Evolutionary conservation across 192 early-diverging fungal genomes (phyloP).

Genomic region (Mortierella claussenii): DNA sequence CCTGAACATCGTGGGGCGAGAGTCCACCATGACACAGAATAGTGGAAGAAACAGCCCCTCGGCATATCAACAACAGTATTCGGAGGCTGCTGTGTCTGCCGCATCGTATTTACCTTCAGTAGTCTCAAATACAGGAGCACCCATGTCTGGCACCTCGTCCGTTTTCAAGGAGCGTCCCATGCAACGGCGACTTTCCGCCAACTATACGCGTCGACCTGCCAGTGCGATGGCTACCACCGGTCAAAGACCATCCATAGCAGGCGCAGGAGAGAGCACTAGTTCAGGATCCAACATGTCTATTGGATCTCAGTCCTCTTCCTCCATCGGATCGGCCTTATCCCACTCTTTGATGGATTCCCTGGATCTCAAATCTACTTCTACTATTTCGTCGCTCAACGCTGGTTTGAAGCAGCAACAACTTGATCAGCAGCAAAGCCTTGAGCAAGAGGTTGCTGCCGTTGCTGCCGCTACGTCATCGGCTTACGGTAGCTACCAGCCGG

Average conservation of each 20-base stretch:
- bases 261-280: not conserved
- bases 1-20: conserved; percentile 1
- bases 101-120: too few relatives aligned
- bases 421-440: not conserved
- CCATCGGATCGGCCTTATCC: conserved; percentile 25
- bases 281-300: conserved; percentile 3
- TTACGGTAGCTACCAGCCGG: not conserved
- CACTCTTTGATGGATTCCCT: conserved; percentile 5
- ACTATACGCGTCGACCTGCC: conserved; percentile 27
- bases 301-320: conserved; percentile 19
- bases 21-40: not conserved
- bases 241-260: not conserved
- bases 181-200: conserved; percentile 13
- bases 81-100: not conserved
- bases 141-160: conserved; percentile 5
- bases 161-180: conserved; percentile 30
- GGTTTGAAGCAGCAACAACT: conserved; percentile 4
- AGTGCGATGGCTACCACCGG: conserved; percentile 22
- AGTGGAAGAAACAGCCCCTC: not conserved
- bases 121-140: not conserved
- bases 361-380: conserved; percentile 1
- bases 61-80: conserved; percentile 10
- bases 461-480: not conserved
- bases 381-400: not conserved
- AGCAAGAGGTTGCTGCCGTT: not conserved